These are phyloP conservation scores for Cytospora paraplurivora DNA, from an alignment of 2,329 filamentous ascomycete genomes.

Conservation along the genomic window DNA sequence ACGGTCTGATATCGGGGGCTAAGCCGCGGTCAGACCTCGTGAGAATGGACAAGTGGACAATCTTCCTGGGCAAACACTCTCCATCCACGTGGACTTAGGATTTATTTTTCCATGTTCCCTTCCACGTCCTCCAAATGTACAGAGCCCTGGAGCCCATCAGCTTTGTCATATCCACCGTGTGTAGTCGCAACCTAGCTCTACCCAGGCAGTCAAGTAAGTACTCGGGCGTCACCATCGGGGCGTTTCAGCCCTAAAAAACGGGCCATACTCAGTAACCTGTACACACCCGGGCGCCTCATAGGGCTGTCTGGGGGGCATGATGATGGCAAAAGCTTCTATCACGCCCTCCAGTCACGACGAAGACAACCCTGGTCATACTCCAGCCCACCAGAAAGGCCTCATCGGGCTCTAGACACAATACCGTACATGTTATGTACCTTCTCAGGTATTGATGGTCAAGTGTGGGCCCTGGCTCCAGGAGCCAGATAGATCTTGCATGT, in stretches of 20 bases:
- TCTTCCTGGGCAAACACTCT: background rate
- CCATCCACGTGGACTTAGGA: too few species aligned
- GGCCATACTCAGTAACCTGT: background rate
- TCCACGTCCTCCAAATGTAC: background rate
- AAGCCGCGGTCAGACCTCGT: background rate
- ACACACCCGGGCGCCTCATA: background rate
- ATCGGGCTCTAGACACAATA: background rate
- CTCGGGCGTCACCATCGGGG: background rate
- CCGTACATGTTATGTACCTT: background rate
- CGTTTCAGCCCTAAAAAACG: background rate
- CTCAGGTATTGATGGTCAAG: background rate
- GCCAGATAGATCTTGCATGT: background rate
- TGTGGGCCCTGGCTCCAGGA: background rate
- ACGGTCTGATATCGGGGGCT: background rate
- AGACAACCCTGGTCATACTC: background rate
- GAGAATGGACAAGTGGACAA: background rate
- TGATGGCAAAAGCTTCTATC: background rate
- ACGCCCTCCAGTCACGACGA: background rate
- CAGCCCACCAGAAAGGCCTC: background rate
- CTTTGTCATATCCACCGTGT: background rate
- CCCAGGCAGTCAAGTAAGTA: too few species aligned
- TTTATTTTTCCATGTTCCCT: background rate
- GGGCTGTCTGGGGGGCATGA: background rate
- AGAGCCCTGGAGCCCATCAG: background rate
- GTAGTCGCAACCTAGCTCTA: background rate